Evolutionary conservation across 2,329 filamentous ascomycete genomes (phyloP).

Genomic region (Sporothrix variecibatus): DNA sequence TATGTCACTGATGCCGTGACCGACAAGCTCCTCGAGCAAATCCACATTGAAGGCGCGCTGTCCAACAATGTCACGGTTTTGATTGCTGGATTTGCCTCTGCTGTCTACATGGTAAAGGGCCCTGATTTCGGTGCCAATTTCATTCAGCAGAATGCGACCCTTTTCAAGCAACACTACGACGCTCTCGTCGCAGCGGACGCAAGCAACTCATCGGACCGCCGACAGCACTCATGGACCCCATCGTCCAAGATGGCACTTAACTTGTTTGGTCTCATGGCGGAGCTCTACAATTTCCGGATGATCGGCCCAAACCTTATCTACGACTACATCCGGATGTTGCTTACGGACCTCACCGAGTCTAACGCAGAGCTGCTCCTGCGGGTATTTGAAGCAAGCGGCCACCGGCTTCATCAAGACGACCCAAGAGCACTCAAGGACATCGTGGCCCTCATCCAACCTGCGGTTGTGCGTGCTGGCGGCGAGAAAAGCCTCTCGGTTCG

Average conservation of each 20-base stretch:
- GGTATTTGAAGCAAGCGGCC: slow-evolving; percentile 78
- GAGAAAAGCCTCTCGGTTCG: slow-evolving; percentile 76
- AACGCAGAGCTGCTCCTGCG: slow-evolving; percentile 88
- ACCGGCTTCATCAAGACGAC: slow-evolving; percentile 84
- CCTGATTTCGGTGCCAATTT: slow-evolving; percentile 88
- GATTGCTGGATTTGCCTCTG: slow-evolving; percentile 84
- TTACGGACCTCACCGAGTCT: slow-evolving; percentile 73
- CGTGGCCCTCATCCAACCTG: slow-evolving; percentile 73
- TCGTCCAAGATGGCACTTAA: slow-evolving; percentile 69
- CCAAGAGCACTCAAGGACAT: slow-evolving; percentile 87
- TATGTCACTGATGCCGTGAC: slow-evolving; percentile 81
- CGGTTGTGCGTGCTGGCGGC: slow-evolving; percentile 63
- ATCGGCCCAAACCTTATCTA: slow-evolving; percentile 82
- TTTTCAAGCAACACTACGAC: slow-evolving; percentile 68
- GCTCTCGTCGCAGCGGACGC: slow-evolving; percentile 38
- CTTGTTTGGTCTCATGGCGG: slow-evolving; percentile 76
- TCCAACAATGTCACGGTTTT: slow-evolving; percentile 90
- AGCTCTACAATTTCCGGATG: slow-evolving; percentile 91
- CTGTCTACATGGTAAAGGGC: slow-evolving; percentile 83
- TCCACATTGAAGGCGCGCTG: slow-evolving; percentile 75
- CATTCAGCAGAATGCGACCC: slow-evolving; percentile 56
- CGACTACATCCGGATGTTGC: slow-evolving; percentile 81
- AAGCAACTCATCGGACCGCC: slow-evolving; percentile 32
- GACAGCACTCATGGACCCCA: slow-evolving; percentile 23
- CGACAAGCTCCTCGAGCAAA: slow-evolving; percentile 74